Evolutionary conservation across 495 filamentous ascomycete species (phyloP), one percentile per base, ranked within the genome.

Genomic region (Cudoniella acicularis): DNA sequence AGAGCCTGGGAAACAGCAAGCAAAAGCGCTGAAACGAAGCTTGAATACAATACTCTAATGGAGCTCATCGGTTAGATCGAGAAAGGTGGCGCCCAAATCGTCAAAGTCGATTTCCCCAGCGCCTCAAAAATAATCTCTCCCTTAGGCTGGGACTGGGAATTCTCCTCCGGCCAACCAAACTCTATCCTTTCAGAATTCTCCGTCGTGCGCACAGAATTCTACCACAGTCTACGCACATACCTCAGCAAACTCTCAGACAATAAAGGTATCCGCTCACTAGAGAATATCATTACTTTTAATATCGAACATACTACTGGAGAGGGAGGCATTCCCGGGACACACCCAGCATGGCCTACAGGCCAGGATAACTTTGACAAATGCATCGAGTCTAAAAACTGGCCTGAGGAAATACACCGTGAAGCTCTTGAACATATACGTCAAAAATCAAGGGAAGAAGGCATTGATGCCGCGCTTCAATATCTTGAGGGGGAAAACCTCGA

Each of bases 151-250:
- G 77, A 88, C 72, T 89, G 87, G 87, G 83, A 87, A 61, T 87
- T 83, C 52, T 84, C 82, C 17, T 74, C 73, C 23, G 78, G 72
- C 4, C 79, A 82, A 3, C 84, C 85, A 8, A 82, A 70, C 59
- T 71, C 82, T 22, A 86, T 88, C 61, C 80, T 88, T 66, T 85
- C 81, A 18, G 87, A 88, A 63, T 89, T 83, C 70, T 83, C 79
- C 9, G 80, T 83, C 54, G 76, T 89, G 57, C 87, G 87, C 65
- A 83, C 85, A 16, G 87, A 90, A 63, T 88, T 88, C 67, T 88
- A 89, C 73, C 87, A 87, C 73, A 83, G 87, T 72, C 80, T 90
- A 61, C 72, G 73, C 45, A 66, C 70, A 24, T 89, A 90, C 62
- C 77, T 89, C 10, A 70, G 80, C 42, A 82, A 84, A 64, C 75